Conservation (phyloP, 2,329 filamentous ascomycete genomes). For the Aspergillus sp. region DNA sequence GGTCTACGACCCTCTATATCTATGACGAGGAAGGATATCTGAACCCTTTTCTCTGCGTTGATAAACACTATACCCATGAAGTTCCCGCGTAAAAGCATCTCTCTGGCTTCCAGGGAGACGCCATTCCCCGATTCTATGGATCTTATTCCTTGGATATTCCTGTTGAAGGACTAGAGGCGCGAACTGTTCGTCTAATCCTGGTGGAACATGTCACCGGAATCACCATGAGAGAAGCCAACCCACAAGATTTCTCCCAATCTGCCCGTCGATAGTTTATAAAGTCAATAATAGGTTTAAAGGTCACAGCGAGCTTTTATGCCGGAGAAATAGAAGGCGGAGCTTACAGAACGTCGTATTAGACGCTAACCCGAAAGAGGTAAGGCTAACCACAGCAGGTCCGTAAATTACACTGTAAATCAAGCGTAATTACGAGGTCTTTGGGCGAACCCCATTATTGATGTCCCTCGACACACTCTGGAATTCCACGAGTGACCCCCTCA, state of each 20-base stretch:
- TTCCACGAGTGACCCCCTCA: not conserved
- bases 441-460: no score
- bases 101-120: constrained; percentile 11
- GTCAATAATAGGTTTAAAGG: constrained; percentile 10
- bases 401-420: not conserved
- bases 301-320: no score
- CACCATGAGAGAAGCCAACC: constrained; percentile 10
- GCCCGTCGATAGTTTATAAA: constrained; percentile 14
- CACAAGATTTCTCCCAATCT: constrained; percentile 6
- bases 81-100: constrained; percentile 11
- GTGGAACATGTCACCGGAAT: constrained; percentile 14
- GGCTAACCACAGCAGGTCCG: not conserved
- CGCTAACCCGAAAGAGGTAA: no score
- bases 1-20: constrained; percentile 19
- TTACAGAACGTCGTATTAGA: no score
- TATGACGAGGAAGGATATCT: constrained; percentile 13
- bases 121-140: constrained; percentile 16
- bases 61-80: constrained; percentile 21
- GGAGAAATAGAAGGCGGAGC: no score
- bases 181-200: constrained; percentile 20
- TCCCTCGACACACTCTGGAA: no score
- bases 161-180: constrained; percentile 7
- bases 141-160: constrained; percentile 18
- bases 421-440: constrained; percentile 1
- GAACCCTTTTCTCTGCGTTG: constrained; percentile 17